phyloP scores from a whole-genome alignment of 2,329 filamentous ascomycete genomes.

The Aureobasidium sp. region DNA sequence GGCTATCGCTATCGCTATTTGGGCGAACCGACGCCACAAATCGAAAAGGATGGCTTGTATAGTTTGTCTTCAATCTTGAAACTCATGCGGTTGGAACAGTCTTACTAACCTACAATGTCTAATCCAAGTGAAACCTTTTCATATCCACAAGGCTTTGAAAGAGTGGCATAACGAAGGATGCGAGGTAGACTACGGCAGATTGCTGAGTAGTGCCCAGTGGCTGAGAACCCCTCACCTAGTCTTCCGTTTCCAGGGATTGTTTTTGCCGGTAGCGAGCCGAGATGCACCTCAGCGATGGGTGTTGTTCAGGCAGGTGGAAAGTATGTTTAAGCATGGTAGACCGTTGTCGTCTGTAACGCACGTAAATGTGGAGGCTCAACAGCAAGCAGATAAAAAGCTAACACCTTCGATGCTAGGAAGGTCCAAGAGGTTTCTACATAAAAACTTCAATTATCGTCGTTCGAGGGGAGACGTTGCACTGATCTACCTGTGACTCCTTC shows the following conservation, averaged over 20 bases:
- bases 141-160: not conserved
- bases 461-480: not conserved
- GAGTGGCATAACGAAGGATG: not conserved
- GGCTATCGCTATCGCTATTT: not conserved
- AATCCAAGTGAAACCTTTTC: not conserved
- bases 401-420: not conserved
- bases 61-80: not conserved
- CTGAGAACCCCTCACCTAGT: not conserved
- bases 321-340: not conserved
- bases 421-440: not conserved
- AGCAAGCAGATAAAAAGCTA: not conserved
- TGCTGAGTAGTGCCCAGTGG: not conserved
- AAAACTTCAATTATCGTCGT: not conserved
- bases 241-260: not conserved
- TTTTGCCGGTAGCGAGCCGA: slow-evolving; percentile 7
- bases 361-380: not conserved
- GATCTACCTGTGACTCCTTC: not conserved
- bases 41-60: not conserved
- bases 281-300: no score
- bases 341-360: not conserved
- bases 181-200: not conserved
- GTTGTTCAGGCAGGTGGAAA: not conserved
- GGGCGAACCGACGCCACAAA: not conserved
- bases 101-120: not conserved
- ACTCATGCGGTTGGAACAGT: not conserved